Conservation (phyloP, 2,329 filamentous ascomycete species). For the Beauveria sp. region DNA sequence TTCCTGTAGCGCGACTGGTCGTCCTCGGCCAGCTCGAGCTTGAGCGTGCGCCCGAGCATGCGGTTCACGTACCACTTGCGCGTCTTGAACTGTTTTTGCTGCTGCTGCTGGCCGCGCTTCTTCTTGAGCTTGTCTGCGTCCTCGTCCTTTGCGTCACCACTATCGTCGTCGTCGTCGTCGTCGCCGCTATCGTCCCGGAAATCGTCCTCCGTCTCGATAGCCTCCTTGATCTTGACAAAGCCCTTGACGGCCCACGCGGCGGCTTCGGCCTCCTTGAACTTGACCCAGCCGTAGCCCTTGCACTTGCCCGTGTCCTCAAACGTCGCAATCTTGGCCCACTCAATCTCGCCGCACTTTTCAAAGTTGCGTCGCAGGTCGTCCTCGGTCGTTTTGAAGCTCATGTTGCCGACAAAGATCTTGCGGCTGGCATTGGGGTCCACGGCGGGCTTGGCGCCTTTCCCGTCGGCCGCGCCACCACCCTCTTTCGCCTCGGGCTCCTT, state of each 20-base stretch:
- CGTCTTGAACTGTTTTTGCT: slow-evolving; percentile 46
- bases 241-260: slow-evolving; percentile 67
- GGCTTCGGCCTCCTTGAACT: slow-evolving; percentile 71
- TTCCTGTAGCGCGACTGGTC: slow-evolving; percentile 86
- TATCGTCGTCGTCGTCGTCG: slow-evolving; percentile 21
- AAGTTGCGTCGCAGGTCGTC: slow-evolving; percentile 78
- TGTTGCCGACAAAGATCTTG: slow-evolving; percentile 87
- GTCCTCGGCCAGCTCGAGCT: slow-evolving; percentile 92
- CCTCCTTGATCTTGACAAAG: slow-evolving; percentile 64
- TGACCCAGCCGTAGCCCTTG: slow-evolving; percentile 94
- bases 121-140: slow-evolving; percentile 31
- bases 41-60: slow-evolving; percentile 69
- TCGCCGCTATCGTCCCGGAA: slow-evolving; percentile 43
- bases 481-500: slow-evolving; percentile 41
- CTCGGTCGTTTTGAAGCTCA: slow-evolving; percentile 73
- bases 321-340: slow-evolving; percentile 80
- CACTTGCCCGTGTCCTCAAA: slow-evolving; percentile 97
- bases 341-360: slow-evolving; percentile 72
- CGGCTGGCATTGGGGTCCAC: slow-evolving; percentile 55
- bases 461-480: slow-evolving; percentile 15
- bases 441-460: slow-evolving; percentile 19
- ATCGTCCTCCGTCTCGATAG: slow-evolving; percentile 54
- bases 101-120: slow-evolving; percentile 25
- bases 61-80: slow-evolving; percentile 80
- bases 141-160: slow-evolving; percentile 18